Evolutionary conservation across 805 yeast genomes (phyloP).

Genomic region (Pichia eremophila): DNA sequence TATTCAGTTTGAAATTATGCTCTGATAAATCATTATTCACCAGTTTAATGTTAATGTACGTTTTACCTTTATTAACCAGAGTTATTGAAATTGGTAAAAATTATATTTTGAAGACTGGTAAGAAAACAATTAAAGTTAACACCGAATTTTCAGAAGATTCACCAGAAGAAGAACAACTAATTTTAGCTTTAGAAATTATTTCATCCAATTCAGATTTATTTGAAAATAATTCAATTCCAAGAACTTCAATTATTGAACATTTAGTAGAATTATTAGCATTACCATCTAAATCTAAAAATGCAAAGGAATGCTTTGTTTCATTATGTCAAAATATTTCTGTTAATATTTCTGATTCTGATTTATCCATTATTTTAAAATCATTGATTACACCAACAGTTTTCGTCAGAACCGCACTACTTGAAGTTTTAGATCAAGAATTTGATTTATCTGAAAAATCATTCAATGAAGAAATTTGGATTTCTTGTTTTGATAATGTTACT

Average conservation of each 20-base stretch:
- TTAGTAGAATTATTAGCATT: slow-evolving; percentile 59
- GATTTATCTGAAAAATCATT: slow-evolving; percentile 38
- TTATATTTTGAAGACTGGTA: slow-evolving; percentile 43
- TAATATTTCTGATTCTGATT: slow-evolving; percentile 46
- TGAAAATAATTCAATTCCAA: slow-evolving; percentile 57
- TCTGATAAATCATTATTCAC: slow-evolving; percentile 69
- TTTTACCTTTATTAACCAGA: slow-evolving; percentile 63
- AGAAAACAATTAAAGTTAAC: slow-evolving; percentile 38
- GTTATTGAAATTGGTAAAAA: slow-evolving; percentile 60
- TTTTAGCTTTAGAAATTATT: slow-evolving; percentile 68
- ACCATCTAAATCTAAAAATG: slow-evolving; percentile 69
- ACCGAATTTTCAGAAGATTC: slow-evolving; percentile 73
- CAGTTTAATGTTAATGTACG: slow-evolving; percentile 55
- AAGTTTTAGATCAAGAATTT: slow-evolving; percentile 78
- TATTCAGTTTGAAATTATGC: slow-evolving; percentile 67
- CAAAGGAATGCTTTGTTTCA: slow-evolving; percentile 75
- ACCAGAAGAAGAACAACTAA: slow-evolving; percentile 79
- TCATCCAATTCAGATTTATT: slow-evolving; percentile 61
- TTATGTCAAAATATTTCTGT: slow-evolving; percentile 70
- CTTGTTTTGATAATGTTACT: slow-evolving; percentile 64
- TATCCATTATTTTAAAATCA: slow-evolving; percentile 46
- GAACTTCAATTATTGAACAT: slow-evolving; percentile 52
- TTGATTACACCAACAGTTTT: slow-evolving; percentile 54
- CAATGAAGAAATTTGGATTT: slow-evolving; percentile 59
- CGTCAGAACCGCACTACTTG: slow-evolving; percentile 73